Conservation (phyloP, 176 grass and related monocot species). For the Canna indica region DNA sequence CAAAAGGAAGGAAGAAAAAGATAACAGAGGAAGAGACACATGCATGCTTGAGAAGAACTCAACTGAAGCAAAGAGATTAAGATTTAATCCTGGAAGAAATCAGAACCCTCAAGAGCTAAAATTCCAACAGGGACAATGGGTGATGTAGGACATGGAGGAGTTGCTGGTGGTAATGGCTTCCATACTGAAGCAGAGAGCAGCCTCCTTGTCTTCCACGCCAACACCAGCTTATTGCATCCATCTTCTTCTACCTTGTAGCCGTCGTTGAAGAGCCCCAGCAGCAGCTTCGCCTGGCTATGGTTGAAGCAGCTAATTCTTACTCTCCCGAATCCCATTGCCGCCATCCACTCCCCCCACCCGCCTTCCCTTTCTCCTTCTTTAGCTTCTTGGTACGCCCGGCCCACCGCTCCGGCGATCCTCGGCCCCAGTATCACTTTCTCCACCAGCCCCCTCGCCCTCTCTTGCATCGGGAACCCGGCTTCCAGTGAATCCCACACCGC, state of each 20-base stretch:
- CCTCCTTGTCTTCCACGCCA: slow-evolving; percentile 49
- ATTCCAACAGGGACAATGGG: slow-evolving; percentile 7
- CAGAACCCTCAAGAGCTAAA: neutral
- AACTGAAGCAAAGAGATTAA: no score
- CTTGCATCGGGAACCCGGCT: slow-evolving; percentile 58
- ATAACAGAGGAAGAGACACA: no score
- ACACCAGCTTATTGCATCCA: slow-evolving; percentile 42
- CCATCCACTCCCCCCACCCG: slow-evolving; percentile 59
- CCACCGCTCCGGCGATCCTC: slow-evolving; percentile 50
- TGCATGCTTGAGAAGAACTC: no score
- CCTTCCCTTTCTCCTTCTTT: slow-evolving; percentile 12
- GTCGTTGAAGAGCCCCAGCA: slow-evolving; percentile 60
- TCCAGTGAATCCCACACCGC: slow-evolving; percentile 76
- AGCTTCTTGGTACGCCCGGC: slow-evolving; percentile 37
- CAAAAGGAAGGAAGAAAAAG: no score
- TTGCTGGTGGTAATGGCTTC: slow-evolving; percentile 23
- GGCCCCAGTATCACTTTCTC: slow-evolving; percentile 57
- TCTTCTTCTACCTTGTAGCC: slow-evolving; percentile 56
- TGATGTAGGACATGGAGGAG: slow-evolving; percentile 5
- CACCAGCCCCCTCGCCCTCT: slow-evolving; percentile 42
- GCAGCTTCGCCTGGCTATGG: slow-evolving; percentile 59
- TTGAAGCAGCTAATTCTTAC: slow-evolving; percentile 65
- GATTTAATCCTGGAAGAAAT: neutral
- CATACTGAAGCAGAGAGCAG: slow-evolving; percentile 52
- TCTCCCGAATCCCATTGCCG: slow-evolving; percentile 28